Evolutionary conservation across 305 asterid species (phyloP).

Genomic region (Fraxinus nigra): DNA sequence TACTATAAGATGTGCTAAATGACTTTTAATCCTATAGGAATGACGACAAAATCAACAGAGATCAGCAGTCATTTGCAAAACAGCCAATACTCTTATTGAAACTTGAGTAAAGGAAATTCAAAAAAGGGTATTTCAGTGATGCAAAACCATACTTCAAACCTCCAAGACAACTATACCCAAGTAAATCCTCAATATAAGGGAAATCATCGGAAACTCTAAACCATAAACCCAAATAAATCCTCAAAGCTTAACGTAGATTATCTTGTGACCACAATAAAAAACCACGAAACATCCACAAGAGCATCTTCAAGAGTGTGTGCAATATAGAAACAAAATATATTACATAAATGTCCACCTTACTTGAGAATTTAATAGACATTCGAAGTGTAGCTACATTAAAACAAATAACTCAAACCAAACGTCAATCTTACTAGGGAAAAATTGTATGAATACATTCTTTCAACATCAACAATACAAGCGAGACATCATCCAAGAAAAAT

Average conservation of each 20-base stretch:
- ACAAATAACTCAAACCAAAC: neutral
- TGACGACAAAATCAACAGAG: neutral
- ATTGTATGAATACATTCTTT: neutral
- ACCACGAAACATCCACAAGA: neutral
- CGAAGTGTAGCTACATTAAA: neutral
- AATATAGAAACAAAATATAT: neutral
- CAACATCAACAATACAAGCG: neutral
- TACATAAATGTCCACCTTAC: neutral
- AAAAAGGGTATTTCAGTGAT: neutral
- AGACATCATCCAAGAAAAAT: neutral
- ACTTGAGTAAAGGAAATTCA: neutral
- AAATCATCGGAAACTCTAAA: neutral
- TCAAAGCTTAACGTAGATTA: neutral
- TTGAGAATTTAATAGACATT: no score
- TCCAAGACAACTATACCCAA: slow-evolving; percentile 6
- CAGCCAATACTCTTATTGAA: neutral
- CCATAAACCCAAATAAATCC: neutral
- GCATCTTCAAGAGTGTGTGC: neutral
- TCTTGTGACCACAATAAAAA: neutral
- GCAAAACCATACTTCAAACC: neutral
- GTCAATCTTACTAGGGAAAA: neutral
- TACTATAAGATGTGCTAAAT: neutral
- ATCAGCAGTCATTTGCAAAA: no score
- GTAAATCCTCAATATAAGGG: neutral
- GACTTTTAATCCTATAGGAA: neutral